phyloP scores from a whole-genome alignment of 768 basidiomycete genomes.

The Cystofilobasidium macerans region DNA sequence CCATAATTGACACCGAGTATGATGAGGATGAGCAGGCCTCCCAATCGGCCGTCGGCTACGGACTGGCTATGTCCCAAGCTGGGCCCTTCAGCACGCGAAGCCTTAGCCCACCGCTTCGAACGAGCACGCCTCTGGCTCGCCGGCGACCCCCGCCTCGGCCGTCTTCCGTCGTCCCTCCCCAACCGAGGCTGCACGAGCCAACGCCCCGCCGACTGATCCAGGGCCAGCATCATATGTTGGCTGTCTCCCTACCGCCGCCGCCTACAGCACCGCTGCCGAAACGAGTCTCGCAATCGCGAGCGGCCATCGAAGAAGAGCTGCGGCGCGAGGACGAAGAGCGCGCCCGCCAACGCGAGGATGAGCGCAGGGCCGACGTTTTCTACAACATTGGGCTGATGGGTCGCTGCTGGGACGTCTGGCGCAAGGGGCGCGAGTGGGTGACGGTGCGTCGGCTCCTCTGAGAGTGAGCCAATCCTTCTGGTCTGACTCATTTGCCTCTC shows the following conservation, averaged over 20 bases:
- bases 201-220: constrained; percentile 1
- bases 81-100: too few species aligned
- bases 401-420: constrained; percentile 67
- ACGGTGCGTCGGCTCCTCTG: too few species aligned
- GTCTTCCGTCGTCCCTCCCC: neutral
- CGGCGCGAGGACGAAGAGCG: constrained; percentile 22
- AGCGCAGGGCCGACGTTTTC: constrained; percentile 60
- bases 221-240: neutral
- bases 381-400: constrained; percentile 53
- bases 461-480: too few species aligned
- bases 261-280: neutral
- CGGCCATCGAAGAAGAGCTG: constrained; percentile 18
- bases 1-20: too few species aligned
- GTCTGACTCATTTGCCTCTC: constrained; percentile 15
- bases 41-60: too few species aligned
- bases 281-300: constrained; percentile 15
- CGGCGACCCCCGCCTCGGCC: neutral
- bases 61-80: too few species aligned
- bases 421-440: constrained; percentile 59
- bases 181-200: neutral
- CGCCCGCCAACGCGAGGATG: constrained; percentile 31
- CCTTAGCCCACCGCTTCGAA: too few species aligned
- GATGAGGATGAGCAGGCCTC: too few species aligned
- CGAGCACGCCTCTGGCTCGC: neutral
- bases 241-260: neutral